These are phyloP conservation scores for Hypoxylon sp. DNA, from an alignment of 2,329 filamentous ascomycete species.

Conservation along the genomic window DNA sequence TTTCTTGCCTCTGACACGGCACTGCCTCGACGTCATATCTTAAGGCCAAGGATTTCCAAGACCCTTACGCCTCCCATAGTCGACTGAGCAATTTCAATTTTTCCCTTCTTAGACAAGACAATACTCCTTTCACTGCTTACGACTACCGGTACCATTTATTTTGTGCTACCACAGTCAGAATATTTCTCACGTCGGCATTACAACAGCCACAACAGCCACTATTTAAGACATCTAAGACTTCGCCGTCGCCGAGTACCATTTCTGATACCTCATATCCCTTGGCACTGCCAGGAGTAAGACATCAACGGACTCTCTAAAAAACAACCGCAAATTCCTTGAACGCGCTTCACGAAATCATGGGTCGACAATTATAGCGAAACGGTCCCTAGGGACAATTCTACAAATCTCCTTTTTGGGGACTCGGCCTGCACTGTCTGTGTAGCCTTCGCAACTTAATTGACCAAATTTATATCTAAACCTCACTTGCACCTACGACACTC, in stretches of 20 bases:
- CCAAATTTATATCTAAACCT: slow-evolving; percentile 23
- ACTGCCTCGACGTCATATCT: slow-evolving; percentile 47
- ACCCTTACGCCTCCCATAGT: slow-evolving; percentile 47
- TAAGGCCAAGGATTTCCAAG: slow-evolving; percentile 49
- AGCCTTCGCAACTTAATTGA: slow-evolving; percentile 29
- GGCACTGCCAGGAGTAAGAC: slow-evolving; percentile 26
- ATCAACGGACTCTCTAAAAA: slow-evolving; percentile 27
- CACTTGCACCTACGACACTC: slow-evolving; percentile 16
- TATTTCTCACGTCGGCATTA: slow-evolving; percentile 28
- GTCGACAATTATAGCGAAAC: slow-evolving; percentile 57
- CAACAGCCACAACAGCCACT: slow-evolving; percentile 24
- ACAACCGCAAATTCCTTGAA: slow-evolving; percentile 30
- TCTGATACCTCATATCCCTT: slow-evolving; percentile 23
- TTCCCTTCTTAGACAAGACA: slow-evolving; percentile 17
- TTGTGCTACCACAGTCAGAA: slow-evolving; percentile 23
- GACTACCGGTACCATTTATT: slow-evolving; percentile 17
- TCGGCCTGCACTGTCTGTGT: slow-evolving; percentile 47
- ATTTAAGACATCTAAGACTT: slow-evolving; percentile 26
- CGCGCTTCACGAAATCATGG: slow-evolving; percentile 46
- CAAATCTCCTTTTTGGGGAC: slow-evolving; percentile 48
- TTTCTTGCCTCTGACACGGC: slow-evolving; percentile 24
- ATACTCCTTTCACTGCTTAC: slow-evolving; percentile 24
- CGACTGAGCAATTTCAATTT: slow-evolving; percentile 41
- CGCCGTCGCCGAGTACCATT: slow-evolving; percentile 30
- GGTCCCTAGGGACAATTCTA: slow-evolving; percentile 60